A percentile compares a stretch with the other conserved stretches of the same genome.
Evolutionary conservation across 2,329 filamentous ascomycete species (phyloP).

Genomic region (Trichoderma polysporum): DNA sequence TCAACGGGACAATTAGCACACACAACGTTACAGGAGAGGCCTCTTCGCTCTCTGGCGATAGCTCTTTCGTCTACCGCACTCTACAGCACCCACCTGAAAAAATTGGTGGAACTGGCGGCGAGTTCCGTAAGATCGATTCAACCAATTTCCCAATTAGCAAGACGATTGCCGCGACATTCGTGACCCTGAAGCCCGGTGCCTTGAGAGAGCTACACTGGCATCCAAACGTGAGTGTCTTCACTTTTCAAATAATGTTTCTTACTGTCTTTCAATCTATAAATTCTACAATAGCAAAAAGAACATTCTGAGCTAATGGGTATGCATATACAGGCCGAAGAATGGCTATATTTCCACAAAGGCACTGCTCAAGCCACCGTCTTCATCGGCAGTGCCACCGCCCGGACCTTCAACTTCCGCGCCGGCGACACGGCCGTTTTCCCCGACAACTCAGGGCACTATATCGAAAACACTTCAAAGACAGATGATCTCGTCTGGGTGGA

Average conservation of each 20-base stretch:
- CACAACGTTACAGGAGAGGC: constrained; percentile 40
- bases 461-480: constrained; percentile 64
- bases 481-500: constrained; percentile 68
- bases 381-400: constrained; percentile 57
- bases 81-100: constrained; percentile 54
- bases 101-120: constrained; percentile 61
- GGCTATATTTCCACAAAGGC: constrained; percentile 69
- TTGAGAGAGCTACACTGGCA: constrained; percentile 70
- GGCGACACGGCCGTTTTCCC: constrained; percentile 70
- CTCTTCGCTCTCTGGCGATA: constrained; percentile 50
- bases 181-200: constrained; percentile 62
- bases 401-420: constrained; percentile 65
- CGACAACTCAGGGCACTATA: constrained; percentile 66
- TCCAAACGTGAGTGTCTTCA: constrained; percentile 52
- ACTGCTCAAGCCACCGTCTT: constrained; percentile 63
- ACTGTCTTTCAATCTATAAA: background rate
- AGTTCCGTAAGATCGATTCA: constrained; percentile 63
- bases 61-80: constrained; percentile 62
- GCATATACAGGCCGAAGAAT: constrained; percentile 59
- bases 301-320: background rate
- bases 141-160: constrained; percentile 65
- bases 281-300: background rate
- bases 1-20: constrained; percentile 53
- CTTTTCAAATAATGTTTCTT: no score
- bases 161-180: constrained; percentile 64